Percentiles rank a stretch among this genome's conserved stretches.
These are phyloP conservation scores for Calocera viscosa DNA, from an alignment of 768 basidiomycete species.

Conservation along the genomic window DNA sequence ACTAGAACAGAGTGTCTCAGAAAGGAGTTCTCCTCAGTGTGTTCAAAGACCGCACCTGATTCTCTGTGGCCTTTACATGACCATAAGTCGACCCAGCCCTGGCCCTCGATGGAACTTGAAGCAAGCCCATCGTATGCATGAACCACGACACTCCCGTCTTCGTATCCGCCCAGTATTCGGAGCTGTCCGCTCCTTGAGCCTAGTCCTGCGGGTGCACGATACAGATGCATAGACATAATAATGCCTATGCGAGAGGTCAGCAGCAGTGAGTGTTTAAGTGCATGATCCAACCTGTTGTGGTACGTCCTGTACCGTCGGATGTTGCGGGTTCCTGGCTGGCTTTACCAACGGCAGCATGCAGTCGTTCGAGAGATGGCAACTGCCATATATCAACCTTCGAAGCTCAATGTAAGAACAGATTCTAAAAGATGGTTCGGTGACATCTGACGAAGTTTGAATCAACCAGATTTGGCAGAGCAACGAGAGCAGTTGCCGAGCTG, in stretches of 20 bases:
- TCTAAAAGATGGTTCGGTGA: background rate
- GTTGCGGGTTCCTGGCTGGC: slow-evolving; percentile 20
- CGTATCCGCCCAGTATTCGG: slow-evolving; percentile 62
- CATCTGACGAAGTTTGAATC: slow-evolving; percentile 66
- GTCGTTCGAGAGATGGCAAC: slow-evolving; percentile 50
- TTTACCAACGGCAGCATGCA: slow-evolving; percentile 79
- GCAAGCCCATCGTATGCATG: slow-evolving; percentile 32
- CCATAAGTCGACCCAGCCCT: slow-evolving; percentile 66
- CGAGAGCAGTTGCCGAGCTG: slow-evolving; percentile 31
- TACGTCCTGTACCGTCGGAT: slow-evolving; percentile 39
- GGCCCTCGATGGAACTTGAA: slow-evolving; percentile 50
- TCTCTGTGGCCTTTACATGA: slow-evolving; percentile 53
- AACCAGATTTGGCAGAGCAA: slow-evolving; percentile 78
- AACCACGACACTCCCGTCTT: slow-evolving; percentile 74
- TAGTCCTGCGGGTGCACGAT: slow-evolving; percentile 21
- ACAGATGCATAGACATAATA: slow-evolving; percentile 78
- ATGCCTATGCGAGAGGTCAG: slow-evolving; percentile 42
- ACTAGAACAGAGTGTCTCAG: slow-evolving; percentile 33
- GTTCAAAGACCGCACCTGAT: slow-evolving; percentile 39
- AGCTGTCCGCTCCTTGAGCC: slow-evolving; percentile 25
- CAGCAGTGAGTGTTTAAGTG: background rate
- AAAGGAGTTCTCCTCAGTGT: background rate
- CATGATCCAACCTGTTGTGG: slow-evolving; percentile 40
- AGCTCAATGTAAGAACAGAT: slow-evolving; percentile 3
- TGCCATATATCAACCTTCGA: slow-evolving; percentile 76